Percentiles rank a stretch among this genome's conserved stretches.
These are phyloP conservation scores for Fusarium fracticaudum DNA, from an alignment of 2,329 filamentous ascomycete genomes.

Conservation along the genomic window DNA sequence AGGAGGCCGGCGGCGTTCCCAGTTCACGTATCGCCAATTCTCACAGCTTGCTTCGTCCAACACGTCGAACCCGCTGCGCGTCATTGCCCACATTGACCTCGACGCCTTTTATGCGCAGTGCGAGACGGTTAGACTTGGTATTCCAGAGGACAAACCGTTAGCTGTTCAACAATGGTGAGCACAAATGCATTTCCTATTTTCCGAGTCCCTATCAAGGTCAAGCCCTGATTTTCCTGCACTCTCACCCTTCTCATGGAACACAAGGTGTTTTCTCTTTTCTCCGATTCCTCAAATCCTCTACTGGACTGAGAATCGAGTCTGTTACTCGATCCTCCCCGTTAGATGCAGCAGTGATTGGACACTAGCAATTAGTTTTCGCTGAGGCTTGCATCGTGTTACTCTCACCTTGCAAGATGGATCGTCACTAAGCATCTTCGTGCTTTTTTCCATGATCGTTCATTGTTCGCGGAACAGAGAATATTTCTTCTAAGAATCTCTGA, in stretches of 20 bases:
- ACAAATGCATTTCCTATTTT: background rate
- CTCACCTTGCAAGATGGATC: background rate
- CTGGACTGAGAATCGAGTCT: constrained; percentile 3
- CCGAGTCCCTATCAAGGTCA: background rate
- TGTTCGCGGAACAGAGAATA: background rate
- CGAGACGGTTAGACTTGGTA: constrained; percentile 86
- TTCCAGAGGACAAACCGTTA: constrained; percentile 79
- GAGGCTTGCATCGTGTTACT: constrained; percentile 21
- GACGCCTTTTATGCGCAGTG: constrained; percentile 99
- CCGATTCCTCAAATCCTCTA: background rate
- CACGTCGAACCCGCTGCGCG: constrained; percentile 79
- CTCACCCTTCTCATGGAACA: background rate
- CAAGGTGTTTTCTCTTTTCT: background rate
- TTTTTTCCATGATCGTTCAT: background rate
- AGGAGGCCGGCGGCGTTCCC: constrained; percentile 60
- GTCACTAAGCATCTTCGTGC: background rate
- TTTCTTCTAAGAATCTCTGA: background rate
- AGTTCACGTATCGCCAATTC: constrained; percentile 87
- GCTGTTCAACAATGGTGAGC: constrained; percentile 90
- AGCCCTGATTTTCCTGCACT: background rate
- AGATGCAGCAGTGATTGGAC: background rate
- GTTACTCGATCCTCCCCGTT: background rate
- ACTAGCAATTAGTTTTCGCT: background rate
- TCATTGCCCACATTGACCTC: constrained; percentile 91
- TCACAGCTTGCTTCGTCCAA: constrained; percentile 77